phyloP scores from a whole-genome alignment of 805 yeast species.

The Wickerhamomyces ciferrii region DNA sequence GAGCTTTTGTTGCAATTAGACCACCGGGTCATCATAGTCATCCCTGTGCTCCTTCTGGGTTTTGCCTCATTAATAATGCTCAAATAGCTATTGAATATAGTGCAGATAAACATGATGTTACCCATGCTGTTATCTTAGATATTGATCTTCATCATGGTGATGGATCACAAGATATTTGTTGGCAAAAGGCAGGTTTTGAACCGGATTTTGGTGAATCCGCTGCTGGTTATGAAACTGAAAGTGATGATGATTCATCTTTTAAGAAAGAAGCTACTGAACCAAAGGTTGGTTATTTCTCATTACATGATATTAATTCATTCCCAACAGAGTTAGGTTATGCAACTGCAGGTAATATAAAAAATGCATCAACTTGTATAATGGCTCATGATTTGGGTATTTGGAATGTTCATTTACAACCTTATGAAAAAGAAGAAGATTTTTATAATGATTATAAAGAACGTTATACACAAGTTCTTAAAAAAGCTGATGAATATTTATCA shows the following conservation, averaged over 20 bases:
- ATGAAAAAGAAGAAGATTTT: slow-evolving; percentile 60
- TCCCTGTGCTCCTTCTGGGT: slow-evolving; percentile 79
- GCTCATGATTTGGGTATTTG: slow-evolving; percentile 77
- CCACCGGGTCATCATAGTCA: slow-evolving; percentile 91
- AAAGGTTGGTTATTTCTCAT: slow-evolving; percentile 73
- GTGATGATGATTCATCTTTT: slow-evolving; percentile 39
- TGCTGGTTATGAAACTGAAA: slow-evolving; percentile 18
- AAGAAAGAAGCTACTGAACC: slow-evolving; percentile 38
- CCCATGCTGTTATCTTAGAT: slow-evolving; percentile 79
- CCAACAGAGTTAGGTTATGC: slow-evolving; percentile 82
- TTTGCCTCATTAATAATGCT: slow-evolving; percentile 75
- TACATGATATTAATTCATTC: slow-evolving; percentile 82
- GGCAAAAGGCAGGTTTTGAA: slow-evolving; percentile 68
- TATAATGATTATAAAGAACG: slow-evolving; percentile 52
- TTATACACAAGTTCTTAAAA: slow-evolving; percentile 54
- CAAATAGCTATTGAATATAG: slow-evolving; percentile 82
- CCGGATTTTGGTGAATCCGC: slow-evolving; percentile 37
- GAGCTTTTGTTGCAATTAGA: slow-evolving; percentile 63
- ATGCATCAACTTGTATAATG: slow-evolving; percentile 73
- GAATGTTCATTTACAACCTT: slow-evolving; percentile 76
- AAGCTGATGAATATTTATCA: slow-evolving; percentile 62
- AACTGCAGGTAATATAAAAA: slow-evolving; percentile 59
- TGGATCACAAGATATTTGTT: slow-evolving; percentile 82
- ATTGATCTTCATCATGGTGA: slow-evolving; percentile 88
- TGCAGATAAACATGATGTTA: slow-evolving; percentile 49